Evolutionary conservation across 2,329 filamentous ascomycete genomes (phyloP), one percentile per base, ranked within the genome.

Genomic region (Xylariaceae sp.): DNA sequence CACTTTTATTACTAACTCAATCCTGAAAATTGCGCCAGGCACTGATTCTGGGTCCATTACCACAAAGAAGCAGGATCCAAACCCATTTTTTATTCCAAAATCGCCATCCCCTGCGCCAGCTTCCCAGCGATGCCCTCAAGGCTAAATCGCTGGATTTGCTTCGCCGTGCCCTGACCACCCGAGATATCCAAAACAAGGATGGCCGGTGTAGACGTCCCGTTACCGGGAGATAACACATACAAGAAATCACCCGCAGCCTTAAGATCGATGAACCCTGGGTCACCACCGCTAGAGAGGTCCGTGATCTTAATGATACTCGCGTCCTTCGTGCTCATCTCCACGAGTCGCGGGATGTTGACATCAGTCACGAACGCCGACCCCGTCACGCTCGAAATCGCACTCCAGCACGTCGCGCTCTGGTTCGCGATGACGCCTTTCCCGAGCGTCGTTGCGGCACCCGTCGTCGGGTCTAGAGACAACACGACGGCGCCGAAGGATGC

Each of bases 401-500:
- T 70, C 80, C 80, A 84, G 60, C 80, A 84, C 0, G 76, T 80
- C 1, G 77, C 76, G 6, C 49, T 60, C 55, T 85, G 80, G 29
- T 68, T 74, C 0, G 64, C 63, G 11, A 84, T 64, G 1, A 57
- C 52, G n/a, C 66, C 64, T 37, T 62, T 67, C n/a, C 63, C 65
- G 27, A 64, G 61, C 0, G 71, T 56, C 0, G 63, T 35, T 19
- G 49, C 37, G 8, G 45, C 32, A 11, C 16, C 42, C 23, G 33
- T 37, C 44, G 20, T 45, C 50, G 1, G 67, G 61, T n/a, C n/a
- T n/a, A n/a, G n/a, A n/a, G n/a, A n/a, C 1, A 83, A 58, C 5
- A 80, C 66, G 0, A 69, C 72, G 0, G 64, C 74, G 5, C 80
- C 80, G 42, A 83, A 81, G 0, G 76, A 75, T 0, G 79, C 73